Evolutionary conservation across 2,329 filamentous ascomycete species (phyloP).

Genomic region (Colletotrichum paranaense): DNA sequence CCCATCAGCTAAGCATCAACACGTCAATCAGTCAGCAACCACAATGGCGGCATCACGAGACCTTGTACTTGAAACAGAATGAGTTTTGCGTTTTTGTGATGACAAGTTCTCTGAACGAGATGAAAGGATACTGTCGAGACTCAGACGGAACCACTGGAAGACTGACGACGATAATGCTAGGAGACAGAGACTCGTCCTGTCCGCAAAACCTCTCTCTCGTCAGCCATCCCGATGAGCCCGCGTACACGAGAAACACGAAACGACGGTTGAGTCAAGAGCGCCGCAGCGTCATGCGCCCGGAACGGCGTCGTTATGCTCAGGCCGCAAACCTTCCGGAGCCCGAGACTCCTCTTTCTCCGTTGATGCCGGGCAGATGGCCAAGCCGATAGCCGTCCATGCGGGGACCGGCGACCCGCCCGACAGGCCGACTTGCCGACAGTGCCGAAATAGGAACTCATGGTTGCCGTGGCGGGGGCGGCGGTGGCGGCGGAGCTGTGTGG

Average conservation of each 20-base stretch:
- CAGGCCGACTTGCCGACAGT: neutral
- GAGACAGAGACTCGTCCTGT: neutral
- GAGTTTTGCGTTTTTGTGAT: neutral
- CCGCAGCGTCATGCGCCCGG: neutral
- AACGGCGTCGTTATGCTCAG: neutral
- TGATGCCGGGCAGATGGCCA: neutral
- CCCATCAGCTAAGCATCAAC: neutral
- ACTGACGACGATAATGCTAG: neutral
- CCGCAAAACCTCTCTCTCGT: neutral
- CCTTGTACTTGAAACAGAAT: neutral
- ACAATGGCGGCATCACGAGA: neutral
- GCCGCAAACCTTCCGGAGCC: neutral
- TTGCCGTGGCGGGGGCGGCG: neutral
- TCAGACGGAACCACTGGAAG: neutral
- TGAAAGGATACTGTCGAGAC: neutral
- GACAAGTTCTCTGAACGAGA: neutral
- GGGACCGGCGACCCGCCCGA: slow-evolving; percentile 27
- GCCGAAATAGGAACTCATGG: neutral
- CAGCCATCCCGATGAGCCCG: neutral
- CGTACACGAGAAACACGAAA: neutral
- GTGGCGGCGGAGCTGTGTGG: neutral
- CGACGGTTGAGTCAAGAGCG: neutral
- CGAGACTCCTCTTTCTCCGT: neutral
- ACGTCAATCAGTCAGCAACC: neutral
- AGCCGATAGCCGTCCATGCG: slow-evolving; percentile 22